Base-by-base conservation (phyloP, 495 filamentous ascomycete genomes). In the Corynascus novoguineensis region DNA sequence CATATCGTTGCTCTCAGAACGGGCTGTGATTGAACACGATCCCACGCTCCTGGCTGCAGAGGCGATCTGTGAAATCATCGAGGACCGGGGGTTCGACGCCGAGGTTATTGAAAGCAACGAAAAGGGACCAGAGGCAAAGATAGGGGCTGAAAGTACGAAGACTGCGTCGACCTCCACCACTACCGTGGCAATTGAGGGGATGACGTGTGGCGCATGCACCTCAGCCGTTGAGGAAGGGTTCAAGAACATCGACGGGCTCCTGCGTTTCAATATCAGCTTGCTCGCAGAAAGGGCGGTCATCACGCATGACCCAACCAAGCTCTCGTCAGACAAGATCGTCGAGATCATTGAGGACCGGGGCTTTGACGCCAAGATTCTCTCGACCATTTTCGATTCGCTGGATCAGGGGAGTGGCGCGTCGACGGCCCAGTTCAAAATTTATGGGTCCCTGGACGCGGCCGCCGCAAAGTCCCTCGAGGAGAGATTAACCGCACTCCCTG, bases 201-300 rank as follows among this genome's bases (percentile, higher is more conserved):
- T 98, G 93, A 97, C 93, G 7, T 97, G 92, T 66, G 92, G 92
- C 41, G 90, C 92, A 32, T 98, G 92, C 65, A 96, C 92, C 8
- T 88, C 90, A 48, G 89, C 92, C 0, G 82, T 98, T 19, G 90
- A 97, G 70, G 81, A 85, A 46, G 88, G 84, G 10, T 87, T 96
- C 73, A 83, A 81, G 58, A 80, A 78, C 50, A 68, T 92, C 12
- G 81, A 84, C 12, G 95, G 92, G 7, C 61, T 97, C 14, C 62
- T 87, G 34, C 87, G 89, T 60, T 96, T 97, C 76, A 95, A 95
- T 61, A 91, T 98, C 71, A 96, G 90, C 69, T 75, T 98, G 51
- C 78, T 97, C 11, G 95, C 93, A 5, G 92, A 97, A 67, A 83
- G 93, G 50, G 93, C 93, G 0, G 86, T 97, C 19, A 81, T 96